phyloP scores from a whole-genome alignment of 1,284 basidiomycete genomes.

The Tylopilus sp. region DNA sequence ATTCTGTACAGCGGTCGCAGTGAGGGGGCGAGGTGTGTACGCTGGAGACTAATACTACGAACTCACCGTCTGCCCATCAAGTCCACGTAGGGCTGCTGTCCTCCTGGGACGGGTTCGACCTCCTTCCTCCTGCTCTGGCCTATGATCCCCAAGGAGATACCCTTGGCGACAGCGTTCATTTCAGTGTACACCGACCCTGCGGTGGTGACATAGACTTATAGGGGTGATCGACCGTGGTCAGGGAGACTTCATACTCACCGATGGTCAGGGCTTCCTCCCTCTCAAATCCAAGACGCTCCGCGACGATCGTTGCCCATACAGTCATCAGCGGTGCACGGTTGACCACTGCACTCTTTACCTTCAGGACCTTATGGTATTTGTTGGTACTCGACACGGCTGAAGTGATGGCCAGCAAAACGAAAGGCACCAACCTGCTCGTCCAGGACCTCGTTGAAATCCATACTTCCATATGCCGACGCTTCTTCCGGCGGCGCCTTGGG shows the following conservation, averaged over 20 bases:
- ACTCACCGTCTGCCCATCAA: slow-evolving; percentile 82
- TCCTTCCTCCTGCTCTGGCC: slow-evolving; percentile 51
- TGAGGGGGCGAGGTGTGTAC: background rate
- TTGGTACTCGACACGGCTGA: slow-evolving; percentile 3
- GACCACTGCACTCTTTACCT: slow-evolving; percentile 59
- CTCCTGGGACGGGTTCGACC: slow-evolving; percentile 51
- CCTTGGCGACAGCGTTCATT: slow-evolving; percentile 83
- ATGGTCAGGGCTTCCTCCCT: slow-evolving; percentile 88
- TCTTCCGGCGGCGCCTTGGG: slow-evolving; percentile 51
- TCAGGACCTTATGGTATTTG: slow-evolving; percentile 47
- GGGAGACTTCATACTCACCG: slow-evolving; percentile 42
- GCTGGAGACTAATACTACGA: background rate
- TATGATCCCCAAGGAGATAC: slow-evolving; percentile 75
- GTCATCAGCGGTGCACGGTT: slow-evolving; percentile 96
- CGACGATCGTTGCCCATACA: slow-evolving; percentile 85
- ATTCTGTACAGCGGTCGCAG: slow-evolving; percentile 38
- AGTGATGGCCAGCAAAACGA: background rate
- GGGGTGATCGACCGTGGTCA: slow-evolving; percentile 7
- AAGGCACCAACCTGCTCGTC: slow-evolving; percentile 58
- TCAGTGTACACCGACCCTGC: slow-evolving; percentile 89
- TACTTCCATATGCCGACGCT: slow-evolving; percentile 45
- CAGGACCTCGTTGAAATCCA: slow-evolving; percentile 69
- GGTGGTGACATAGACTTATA: slow-evolving; percentile 7
- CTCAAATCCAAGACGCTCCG: slow-evolving; percentile 81
- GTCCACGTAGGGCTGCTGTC: slow-evolving; percentile 89